Base-by-base conservation (phyloP, 345 rosid genomes). In the Durio zibethinus region DNA sequence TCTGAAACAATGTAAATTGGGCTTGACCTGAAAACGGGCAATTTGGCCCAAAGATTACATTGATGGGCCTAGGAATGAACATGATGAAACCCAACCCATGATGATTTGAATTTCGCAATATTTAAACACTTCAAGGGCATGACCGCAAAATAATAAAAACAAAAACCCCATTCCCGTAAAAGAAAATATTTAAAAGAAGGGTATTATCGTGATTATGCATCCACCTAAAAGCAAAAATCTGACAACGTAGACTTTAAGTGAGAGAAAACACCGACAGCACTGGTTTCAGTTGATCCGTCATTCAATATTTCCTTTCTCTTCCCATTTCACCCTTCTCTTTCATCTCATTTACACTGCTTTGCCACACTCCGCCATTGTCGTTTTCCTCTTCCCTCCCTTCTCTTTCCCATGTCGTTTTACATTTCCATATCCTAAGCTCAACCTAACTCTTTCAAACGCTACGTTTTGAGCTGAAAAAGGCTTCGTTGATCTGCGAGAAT, bases 181-280 rank as follows among this genome's bases (percentile, higher is more conserved):
- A 2, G 21, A 33, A 63, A 40, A 9, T 20, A 35, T 27, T 27
- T 27, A n/a, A 1, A 59, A 4, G 2, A 57, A 31, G 81, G 87
- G 85, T 50, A 80, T n/a, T 53, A 54, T 59, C 69, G 89, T 79
- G 75, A 84, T 65, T 78, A 72, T 79, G 76, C 69, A 74, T 21
- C 72, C 63, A 72, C 76, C 78, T 50, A 64, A 56, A 35, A 63
- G 78, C 73, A 48, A 60, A 43, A 71, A 80, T 80, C 80, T 72
- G 73, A 60, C 74, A 77, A 52, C 86, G 83, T 80, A 78, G 80
- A 50, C 80, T 83, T 78, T 20, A 81, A 83, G 86, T 42, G 83
- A 80, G 85, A 80, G 79, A 73, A 67, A 76, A 57, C 60, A 4
- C 16, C 2, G 52, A 16, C 76, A 65, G 72, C 48, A n/a, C 52